Base-by-base conservation (phyloP, 2,329 filamentous ascomycete species). In the Cyanodermella asteris region DNA sequence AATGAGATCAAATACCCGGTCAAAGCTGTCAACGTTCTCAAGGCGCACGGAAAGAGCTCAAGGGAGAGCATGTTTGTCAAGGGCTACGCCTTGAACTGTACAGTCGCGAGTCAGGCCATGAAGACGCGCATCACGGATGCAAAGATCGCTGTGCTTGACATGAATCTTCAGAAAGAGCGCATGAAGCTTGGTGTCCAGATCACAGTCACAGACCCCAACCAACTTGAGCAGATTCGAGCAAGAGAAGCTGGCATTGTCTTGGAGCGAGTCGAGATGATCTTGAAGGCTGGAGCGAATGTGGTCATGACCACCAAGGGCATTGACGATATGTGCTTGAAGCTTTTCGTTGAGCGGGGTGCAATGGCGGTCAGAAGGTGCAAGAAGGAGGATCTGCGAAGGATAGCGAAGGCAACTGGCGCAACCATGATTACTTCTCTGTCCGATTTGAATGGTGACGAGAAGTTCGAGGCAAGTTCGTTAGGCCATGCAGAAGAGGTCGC, bases 161-260 rank as follows among this genome's bases (percentile, higher is more conserved):
- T 97, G 68, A 97, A 97, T 53, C 51, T 97, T 42, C 84, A 94
- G 46, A 97, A 97, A 60, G 84, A 94, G 61, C 68, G 84, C 39
- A 94, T 97, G 87, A 94, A 97, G 65, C 60, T 97, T 30, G 87
- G 87, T 37, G 87, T 97, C 31, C 84, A 97, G 52, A 91, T 97
- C 42, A 94, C 87, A 8, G 76, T 97, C 36, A 87, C 97, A 40
- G 87, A 97, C 47, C 87, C 87, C 24, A 73, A 90, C 47, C 87
- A 97, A 51, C 64, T 97, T 25, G 87, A 97, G 59, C 82, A 93
- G 62, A 97, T 97, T 41, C 71, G 87, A 32, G 72, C 87, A 41
- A 69, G 87, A 27, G 87, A 97, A 50, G 68, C 82, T 11, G 80
- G 80, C 39, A 91, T 97, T 55, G 68, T 97, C 23, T 64, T 91